A percentile compares a stretch with the other conserved stretches of the same genome.
Evolutionary conservation across 495 filamentous ascomycete species (phyloP).

Genomic region (Bathelium albidoporum): DNA sequence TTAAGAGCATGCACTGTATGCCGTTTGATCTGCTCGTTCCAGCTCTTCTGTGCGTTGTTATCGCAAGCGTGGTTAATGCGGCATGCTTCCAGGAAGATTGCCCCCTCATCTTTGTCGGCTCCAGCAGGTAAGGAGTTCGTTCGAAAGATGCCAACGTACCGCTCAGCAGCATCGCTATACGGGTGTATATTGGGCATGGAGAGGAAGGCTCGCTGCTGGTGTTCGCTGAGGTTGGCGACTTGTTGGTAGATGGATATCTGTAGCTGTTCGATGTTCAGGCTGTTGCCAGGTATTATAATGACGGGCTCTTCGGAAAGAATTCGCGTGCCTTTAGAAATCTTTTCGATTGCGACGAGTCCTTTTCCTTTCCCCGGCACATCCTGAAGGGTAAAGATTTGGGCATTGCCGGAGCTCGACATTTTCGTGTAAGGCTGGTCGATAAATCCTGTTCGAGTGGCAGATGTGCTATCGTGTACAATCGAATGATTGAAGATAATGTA

Average conservation of each 20-base stretch:
- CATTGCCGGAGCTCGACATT: no score
- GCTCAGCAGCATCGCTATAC: neutral
- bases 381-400: no score
- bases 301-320: conserved; percentile 28
- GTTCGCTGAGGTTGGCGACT: neutral
- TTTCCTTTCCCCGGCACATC: conserved; percentile 25
- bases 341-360: conserved; percentile 26
- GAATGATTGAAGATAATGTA: no score
- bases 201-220: neutral
- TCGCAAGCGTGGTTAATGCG: conserved; percentile 34
- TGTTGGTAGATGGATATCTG: neutral
- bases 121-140: neutral
- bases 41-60: conserved; percentile 28
- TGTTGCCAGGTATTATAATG: conserved; percentile 10
- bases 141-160: neutral
- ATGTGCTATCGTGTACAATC: no score
- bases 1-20: conserved; percentile 28
- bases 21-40: conserved; percentile 25
- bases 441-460: no score
- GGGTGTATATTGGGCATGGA: neutral
- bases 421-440: no score
- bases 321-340: conserved; percentile 28
- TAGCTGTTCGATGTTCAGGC: neutral
- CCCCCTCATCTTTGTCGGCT: conserved; percentile 5
- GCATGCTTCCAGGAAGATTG: conserved; percentile 27